Conservation (phyloP, 2,329 filamentous ascomycete genomes). For the Talaromyces pinophilus region DNA sequence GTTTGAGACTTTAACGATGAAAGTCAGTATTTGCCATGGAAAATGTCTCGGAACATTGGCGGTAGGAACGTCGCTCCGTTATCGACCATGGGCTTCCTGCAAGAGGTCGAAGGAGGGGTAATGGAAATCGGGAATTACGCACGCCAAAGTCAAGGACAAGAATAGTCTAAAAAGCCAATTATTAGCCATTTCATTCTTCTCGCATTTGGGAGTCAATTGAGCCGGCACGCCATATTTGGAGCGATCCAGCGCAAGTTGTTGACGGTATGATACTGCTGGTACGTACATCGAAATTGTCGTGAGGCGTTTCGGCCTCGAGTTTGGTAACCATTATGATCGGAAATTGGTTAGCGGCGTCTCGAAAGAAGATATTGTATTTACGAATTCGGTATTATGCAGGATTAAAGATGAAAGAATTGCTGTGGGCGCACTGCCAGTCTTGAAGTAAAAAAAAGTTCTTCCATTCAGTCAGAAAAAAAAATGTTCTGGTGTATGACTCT, state of each 20-base stretch:
- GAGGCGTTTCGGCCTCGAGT: slow-evolving; percentile 25
- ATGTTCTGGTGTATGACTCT: slow-evolving; percentile 6
- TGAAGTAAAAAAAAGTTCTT: neutral
- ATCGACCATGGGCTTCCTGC: neutral
- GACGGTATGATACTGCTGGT: neutral
- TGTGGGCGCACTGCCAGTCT: neutral
- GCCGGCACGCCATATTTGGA: neutral
- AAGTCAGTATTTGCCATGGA: neutral
- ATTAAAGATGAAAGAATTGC: neutral
- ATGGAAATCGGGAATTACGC: neutral
- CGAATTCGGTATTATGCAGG: too few species aligned
- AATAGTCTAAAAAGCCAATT: neutral
- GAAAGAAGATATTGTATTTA: too few species aligned
- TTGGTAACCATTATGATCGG: slow-evolving; percentile 26
- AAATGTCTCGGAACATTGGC: neutral
- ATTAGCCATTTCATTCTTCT: neutral
- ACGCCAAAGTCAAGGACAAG: slow-evolving; percentile 15
- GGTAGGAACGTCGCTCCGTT: neutral
- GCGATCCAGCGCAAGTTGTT: slow-evolving; percentile 27
- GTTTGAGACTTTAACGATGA: slow-evolving; percentile 56
- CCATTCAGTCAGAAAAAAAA: neutral
- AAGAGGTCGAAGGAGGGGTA: neutral
- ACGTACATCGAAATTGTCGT: slow-evolving; percentile 31
- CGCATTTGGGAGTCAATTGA: neutral
- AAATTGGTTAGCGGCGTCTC: neutral